Evolutionary conservation across 2,329 filamentous ascomycete genomes (phyloP).

Genomic region (Fusarium bulbicola): DNA sequence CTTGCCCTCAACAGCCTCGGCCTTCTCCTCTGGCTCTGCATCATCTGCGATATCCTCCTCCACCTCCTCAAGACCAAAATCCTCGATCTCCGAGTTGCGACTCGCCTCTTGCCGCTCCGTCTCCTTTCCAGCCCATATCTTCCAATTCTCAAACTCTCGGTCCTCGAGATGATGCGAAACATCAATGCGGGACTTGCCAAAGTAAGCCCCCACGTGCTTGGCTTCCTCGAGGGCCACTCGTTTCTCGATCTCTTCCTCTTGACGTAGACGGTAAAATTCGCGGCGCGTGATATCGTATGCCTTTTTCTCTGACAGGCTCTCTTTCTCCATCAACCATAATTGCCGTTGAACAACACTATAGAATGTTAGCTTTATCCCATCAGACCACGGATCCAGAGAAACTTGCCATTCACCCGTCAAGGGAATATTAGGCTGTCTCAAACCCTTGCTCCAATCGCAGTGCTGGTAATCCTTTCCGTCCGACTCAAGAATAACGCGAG

Average conservation of each 20-base stretch:
- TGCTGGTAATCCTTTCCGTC: constrained; percentile 82
- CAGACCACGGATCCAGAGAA: neutral
- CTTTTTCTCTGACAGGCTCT: constrained; percentile 38
- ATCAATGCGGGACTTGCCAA: constrained; percentile 79
- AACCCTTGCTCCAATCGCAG: constrained; percentile 80
- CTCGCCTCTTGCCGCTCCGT: constrained; percentile 53
- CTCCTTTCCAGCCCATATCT: constrained; percentile 73
- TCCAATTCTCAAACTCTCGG: constrained; percentile 83
- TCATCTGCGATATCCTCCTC: constrained; percentile 37
- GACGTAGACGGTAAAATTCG: constrained; percentile 89
- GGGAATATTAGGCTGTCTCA: constrained; percentile 78
- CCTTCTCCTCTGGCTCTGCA: constrained; percentile 40
- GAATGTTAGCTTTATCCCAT: constrained; percentile 22
- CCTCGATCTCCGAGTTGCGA: constrained; percentile 54
- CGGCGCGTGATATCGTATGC: constrained; percentile 89
- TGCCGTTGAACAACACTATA: constrained; percentile 91
- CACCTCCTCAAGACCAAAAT: constrained; percentile 52
- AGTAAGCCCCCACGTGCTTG: constrained; percentile 84
- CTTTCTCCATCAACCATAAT: constrained; percentile 78
- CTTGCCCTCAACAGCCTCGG: constrained; percentile 25
- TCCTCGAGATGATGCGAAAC: constrained; percentile 87
- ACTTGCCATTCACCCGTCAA: constrained; percentile 71
- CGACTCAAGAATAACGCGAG: constrained; percentile 83
- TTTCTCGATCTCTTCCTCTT: constrained; percentile 82
- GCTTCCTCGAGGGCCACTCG: constrained; percentile 91